phyloP scores from a whole-genome alignment of 1,284 basidiomycete species.

The Ceratobasidium sp. region DNA sequence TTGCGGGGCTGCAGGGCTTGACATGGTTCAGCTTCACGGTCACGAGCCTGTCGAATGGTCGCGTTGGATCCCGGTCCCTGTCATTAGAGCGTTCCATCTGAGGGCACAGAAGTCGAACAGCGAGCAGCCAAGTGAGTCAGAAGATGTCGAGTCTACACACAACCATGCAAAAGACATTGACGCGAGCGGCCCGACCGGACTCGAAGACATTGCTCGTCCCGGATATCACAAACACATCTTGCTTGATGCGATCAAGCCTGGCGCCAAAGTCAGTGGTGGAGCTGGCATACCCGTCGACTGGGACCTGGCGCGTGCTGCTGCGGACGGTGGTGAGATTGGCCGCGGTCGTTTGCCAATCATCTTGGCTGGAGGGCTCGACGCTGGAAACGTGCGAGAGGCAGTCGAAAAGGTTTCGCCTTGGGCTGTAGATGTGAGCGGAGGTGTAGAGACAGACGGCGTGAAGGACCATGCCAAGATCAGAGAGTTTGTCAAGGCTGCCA shows the following conservation, averaged over 20 bases:
- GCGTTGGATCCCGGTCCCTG: slow-evolving; percentile 71
- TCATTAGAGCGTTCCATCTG: slow-evolving; percentile 84
- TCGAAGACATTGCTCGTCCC: slow-evolving; percentile 66
- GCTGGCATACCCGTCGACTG: slow-evolving; percentile 83
- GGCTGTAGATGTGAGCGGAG: slow-evolving; percentile 91
- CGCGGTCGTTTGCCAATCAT: slow-evolving; percentile 72
- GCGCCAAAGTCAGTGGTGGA: slow-evolving; percentile 71
- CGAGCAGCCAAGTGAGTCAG: slow-evolving; percentile 46
- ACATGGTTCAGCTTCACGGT: slow-evolving; percentile 76
- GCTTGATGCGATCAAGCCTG: slow-evolving; percentile 74
- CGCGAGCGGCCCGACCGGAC: slow-evolving; percentile 48
- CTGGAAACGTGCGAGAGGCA: slow-evolving; percentile 75
- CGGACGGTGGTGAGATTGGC: slow-evolving; percentile 71
- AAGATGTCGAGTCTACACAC: slow-evolving; percentile 44
- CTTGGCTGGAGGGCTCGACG: slow-evolving; percentile 85
- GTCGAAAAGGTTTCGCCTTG: slow-evolving; percentile 76
- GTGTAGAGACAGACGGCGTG: slow-evolving; percentile 75
- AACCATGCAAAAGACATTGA: slow-evolving; percentile 40
- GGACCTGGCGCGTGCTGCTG: slow-evolving; percentile 70
- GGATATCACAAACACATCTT: slow-evolving; percentile 81
- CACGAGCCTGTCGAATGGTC: slow-evolving; percentile 71
- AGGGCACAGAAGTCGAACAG: slow-evolving; percentile 28
- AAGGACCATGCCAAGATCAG: slow-evolving; percentile 79
- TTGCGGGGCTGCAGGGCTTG: slow-evolving; percentile 64
- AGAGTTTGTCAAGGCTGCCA: slow-evolving; percentile 72